A percentile compares a stretch with the other conserved stretches of the same genome.
phyloP scores from a whole-genome alignment of 2,329 filamentous ascomycete species.

The Lojkania enalia region DNA sequence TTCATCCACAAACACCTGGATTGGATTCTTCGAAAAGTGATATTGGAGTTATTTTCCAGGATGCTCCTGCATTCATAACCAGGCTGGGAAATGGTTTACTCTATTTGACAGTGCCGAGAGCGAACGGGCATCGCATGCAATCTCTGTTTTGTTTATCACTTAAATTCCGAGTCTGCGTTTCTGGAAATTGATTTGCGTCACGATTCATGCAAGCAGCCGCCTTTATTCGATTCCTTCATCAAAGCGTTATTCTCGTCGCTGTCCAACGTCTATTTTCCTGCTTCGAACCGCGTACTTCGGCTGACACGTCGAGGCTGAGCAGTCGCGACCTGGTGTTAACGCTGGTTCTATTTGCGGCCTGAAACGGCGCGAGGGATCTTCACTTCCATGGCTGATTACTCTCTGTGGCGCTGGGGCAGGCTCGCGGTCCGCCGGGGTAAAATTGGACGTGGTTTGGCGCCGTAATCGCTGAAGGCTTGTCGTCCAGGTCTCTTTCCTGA shows the following conservation, averaged over 20 bases:
- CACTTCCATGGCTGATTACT: not conserved
- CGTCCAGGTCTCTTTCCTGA: not conserved
- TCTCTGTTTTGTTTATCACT: not conserved
- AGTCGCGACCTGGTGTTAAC: not conserved
- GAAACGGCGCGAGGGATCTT: not conserved
- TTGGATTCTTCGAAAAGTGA: not conserved
- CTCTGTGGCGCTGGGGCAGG: not conserved
- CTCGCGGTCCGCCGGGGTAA: constrained; percentile 1
- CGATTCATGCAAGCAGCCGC: not conserved
- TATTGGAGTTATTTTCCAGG: no score
- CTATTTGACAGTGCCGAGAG: not conserved
- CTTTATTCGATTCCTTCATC: not conserved
- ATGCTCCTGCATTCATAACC: not conserved
- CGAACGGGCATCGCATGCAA: not conserved
- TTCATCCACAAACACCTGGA: constrained; percentile 1
- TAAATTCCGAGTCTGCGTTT: not conserved
- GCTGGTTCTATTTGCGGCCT: not conserved
- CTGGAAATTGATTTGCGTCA: constrained; percentile 9
- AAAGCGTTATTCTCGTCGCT: not conserved
- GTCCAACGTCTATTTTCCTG: not conserved
- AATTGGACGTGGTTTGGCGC: not conserved
- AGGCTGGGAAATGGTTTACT: not conserved
- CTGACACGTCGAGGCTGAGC: not conserved
- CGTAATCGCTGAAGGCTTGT: not conserved
- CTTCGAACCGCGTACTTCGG: not conserved